Evolutionary conservation across 768 basidiomycete genomes (phyloP).

Genomic region (Cyclocybe cylindracea): DNA sequence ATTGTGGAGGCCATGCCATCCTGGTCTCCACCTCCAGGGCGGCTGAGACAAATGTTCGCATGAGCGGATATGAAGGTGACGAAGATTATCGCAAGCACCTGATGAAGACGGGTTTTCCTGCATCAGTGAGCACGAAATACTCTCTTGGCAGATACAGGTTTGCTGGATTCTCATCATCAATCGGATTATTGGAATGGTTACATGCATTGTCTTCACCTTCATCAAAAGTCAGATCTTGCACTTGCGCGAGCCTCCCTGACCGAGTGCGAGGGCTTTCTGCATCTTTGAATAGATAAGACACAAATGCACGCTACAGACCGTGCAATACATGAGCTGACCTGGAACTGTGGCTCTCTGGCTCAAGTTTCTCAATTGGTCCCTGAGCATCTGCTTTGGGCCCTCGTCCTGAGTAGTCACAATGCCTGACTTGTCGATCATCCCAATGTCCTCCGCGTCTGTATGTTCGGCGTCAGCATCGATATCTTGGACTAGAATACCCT

Average conservation of each 20-base stretch:
- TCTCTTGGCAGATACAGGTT: slow-evolving; percentile 58
- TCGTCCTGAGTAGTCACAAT: slow-evolving; percentile 47
- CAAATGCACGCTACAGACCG: not conserved
- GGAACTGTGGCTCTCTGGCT: slow-evolving; percentile 48
- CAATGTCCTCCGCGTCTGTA: slow-evolving; percentile 53
- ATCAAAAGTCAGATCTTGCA: slow-evolving; percentile 41
- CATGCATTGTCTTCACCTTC: slow-evolving; percentile 31
- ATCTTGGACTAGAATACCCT: slow-evolving; percentile 74
- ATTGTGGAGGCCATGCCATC: slow-evolving; percentile 78
- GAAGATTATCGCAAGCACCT: slow-evolving; percentile 49
- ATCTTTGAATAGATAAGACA: slow-evolving; percentile 22
- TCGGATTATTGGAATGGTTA: not conserved
- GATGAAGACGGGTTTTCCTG: slow-evolving; percentile 96
- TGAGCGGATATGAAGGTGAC: slow-evolving; percentile 3
- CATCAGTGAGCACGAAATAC: slow-evolving; percentile 92
- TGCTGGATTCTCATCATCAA: slow-evolving; percentile 24
- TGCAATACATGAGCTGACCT: slow-evolving; percentile 36
- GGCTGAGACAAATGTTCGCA: slow-evolving; percentile 31
- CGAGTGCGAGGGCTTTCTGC: slow-evolving; percentile 27
- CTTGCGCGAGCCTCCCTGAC: slow-evolving; percentile 27
- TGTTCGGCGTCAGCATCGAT: slow-evolving; percentile 62
- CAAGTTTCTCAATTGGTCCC: slow-evolving; percentile 75
- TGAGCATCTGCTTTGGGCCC: slow-evolving; percentile 61
- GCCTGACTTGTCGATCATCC: slow-evolving; percentile 35
- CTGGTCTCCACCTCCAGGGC: slow-evolving; percentile 53